Evolutionary conservation across 805 yeast genomes (phyloP), one percentile per base, ranked within the genome.

Genomic region (Suhomyces tanzawaensis): DNA sequence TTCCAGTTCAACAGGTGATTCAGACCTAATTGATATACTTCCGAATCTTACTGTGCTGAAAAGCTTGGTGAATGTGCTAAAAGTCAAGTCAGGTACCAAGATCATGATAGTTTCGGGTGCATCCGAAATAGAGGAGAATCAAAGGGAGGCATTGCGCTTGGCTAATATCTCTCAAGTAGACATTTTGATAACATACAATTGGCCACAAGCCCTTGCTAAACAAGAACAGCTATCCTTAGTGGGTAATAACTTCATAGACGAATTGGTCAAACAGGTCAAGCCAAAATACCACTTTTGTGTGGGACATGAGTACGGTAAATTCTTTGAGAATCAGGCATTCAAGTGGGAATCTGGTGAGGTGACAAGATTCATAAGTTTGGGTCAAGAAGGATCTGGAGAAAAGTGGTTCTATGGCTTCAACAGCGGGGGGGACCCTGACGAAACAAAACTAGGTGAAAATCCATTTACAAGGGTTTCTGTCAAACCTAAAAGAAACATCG

Each of bases 321-420:
- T 71, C 49, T 62, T 66, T 44, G 88, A 85, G 49, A 61, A 76
- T 41, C 53, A 62, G 16, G 80, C 87, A 1, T 80, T 85, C 51
- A 46, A 63, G 36, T 82, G 87, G 87, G 66, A 63, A 3, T 40
- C 53, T 4, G 67, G 60, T 0, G 51, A 68, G 11, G 52, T 71
- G 1, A 76, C 88, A 0, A 65, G 95, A 36, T 82, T 83, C 48
- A 72, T 86, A 12, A 79, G 88, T 52, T 55, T 86, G 33, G 84
- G 78, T 0, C 66, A 69, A 34, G 82, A 70, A 55, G 83, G 81
- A 0, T 63, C 74, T 2, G 72, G 72, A 1, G 68, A 69, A 7
- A 61, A 64, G 40, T 87, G 91, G 90, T 81, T 79, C 44, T 87
- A 86, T 62, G 95, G 95, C 0, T 85, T 85, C 21, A 64, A 57